A percentile compares a stretch with the other conserved stretches of the same genome.
phyloP scores from a whole-genome alignment of 106 monocot genomes.

The Gastrodia elata region DNA sequence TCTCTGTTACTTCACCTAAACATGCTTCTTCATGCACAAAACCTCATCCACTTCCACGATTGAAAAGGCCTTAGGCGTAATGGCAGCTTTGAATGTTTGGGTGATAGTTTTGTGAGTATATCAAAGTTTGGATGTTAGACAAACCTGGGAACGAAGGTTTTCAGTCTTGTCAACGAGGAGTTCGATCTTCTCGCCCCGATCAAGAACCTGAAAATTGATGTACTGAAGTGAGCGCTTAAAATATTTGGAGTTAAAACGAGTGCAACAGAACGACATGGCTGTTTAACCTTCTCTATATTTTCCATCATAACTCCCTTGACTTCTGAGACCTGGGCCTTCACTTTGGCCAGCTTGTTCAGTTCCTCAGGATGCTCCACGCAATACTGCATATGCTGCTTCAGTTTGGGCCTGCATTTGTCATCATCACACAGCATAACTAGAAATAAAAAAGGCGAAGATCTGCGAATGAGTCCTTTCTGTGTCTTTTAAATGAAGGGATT shows the following conservation, averaged over 20 bases:
- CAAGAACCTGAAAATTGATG: slow-evolving; percentile 30
- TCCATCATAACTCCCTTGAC: slow-evolving; percentile 74
- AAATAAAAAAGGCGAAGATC: neutral
- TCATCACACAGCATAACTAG: neutral
- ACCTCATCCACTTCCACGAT: too few relatives aligned
- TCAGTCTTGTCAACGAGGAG: slow-evolving; percentile 60
- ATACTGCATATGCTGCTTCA: slow-evolving; percentile 56
- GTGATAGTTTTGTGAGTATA: too few relatives aligned
- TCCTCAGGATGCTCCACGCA: slow-evolving; percentile 55
- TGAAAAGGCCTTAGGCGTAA: too few relatives aligned
- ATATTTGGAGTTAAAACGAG: neutral
- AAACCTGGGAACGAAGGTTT: slow-evolving; percentile 46
- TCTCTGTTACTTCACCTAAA: too few relatives aligned
- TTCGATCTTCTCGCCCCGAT: slow-evolving; percentile 61
- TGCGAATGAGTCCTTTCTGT: too few relatives aligned
- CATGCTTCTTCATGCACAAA: too few relatives aligned
- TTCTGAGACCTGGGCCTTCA: slow-evolving; percentile 54
- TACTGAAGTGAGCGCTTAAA: neutral
- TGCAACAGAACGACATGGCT: too few relatives aligned
- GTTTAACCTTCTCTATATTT: slow-evolving; percentile 53
- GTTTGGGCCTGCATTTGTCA: slow-evolving; percentile 24
- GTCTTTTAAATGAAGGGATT: neutral
- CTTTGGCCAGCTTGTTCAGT: slow-evolving; percentile 48
- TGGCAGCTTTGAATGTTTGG: too few relatives aligned
- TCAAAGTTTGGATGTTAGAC: neutral